Evolutionary conservation across 768 basidiomycete genomes (phyloP), one percentile per base, ranked within the genome.

Genomic region (Podaxis sp.): DNA sequence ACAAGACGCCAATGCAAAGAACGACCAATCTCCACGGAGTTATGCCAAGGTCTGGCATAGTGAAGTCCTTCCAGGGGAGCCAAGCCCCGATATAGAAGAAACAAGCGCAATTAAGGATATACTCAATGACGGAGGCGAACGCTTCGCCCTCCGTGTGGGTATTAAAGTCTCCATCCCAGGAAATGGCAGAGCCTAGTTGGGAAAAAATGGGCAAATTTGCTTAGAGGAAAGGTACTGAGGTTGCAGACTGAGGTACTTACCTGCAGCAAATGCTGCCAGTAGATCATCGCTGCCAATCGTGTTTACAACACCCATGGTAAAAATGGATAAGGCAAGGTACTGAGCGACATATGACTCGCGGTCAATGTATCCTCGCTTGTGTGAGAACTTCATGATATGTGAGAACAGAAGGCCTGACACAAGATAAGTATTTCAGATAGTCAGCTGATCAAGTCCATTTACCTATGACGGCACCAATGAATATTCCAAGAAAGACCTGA

Each of bases 1-100:
- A 66, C 52, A 97, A 76, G 53, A 97, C 87, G 2, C 77, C 75
- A 42, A 95, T 68, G 68, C 88, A 82, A 11, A 98, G 75, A 0
- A 89, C 70, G 4, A 89, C 69, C 22, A 99, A 78, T 19, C 88
- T 80, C 89, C 90, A 91, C 1, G 89, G 87, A 0, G 74, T 78
- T 54, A 93, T 82, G 0, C 87, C 87, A 6, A 92, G 74, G 7
- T 80, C 81, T 1, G 83, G 80, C 5, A 73, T 72, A 54, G 84
- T 80, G 71, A 89, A 92, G 8, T 76, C 67, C 7, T 78, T 66
- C 67, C 92, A 91, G 0, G 89, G 89, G 11, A 92, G 73, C 87
- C 95, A 95, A 2, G 96, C 95, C 28, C 96, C 97, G 48, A 85
- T 90, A 70, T 93, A 93, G 28, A 93, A 80, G 73, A 93, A 93